Evolutionary conservation across 495 filamentous ascomycete species (phyloP).

Genomic region (Corynascus novoguineensis): DNA sequence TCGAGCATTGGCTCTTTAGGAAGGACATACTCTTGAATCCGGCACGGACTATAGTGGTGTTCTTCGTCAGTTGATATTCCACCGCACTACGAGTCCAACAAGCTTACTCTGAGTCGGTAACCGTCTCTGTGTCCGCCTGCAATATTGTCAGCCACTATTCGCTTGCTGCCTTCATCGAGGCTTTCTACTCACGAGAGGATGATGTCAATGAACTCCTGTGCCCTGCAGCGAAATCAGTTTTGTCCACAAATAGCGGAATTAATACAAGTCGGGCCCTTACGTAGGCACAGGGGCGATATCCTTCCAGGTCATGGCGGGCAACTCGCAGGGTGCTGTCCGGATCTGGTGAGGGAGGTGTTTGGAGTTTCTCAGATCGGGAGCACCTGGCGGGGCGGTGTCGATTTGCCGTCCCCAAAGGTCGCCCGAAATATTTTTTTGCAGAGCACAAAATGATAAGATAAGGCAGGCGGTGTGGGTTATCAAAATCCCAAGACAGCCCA

Average conservation of each 20-base stretch:
- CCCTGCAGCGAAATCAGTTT: constrained; percentile 19
- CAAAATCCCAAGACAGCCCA: background rate
- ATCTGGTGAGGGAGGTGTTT: constrained; percentile 10
- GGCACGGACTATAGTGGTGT: constrained; percentile 53
- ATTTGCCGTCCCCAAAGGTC: constrained; percentile 13
- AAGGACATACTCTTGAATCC: constrained; percentile 72
- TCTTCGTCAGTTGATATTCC: constrained; percentile 17
- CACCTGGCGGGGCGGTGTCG: constrained; percentile 27
- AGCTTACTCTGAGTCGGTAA: constrained; percentile 76
- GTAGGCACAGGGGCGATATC: constrained; percentile 86
- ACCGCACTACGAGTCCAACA: background rate
- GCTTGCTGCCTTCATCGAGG: background rate
- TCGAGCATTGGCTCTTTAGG: background rate
- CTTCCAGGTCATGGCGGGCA: constrained; percentile 48
- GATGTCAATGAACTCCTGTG: constrained; percentile 91
- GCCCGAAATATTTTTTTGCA: constrained; percentile 32
- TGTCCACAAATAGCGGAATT: background rate
- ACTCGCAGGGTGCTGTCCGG: constrained; percentile 12
- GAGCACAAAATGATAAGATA: constrained; percentile 30
- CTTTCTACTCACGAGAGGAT: constrained; percentile 53
- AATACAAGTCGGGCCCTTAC: constrained; percentile 34
- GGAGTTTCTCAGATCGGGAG: constrained; percentile 9
- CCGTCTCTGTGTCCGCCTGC: constrained; percentile 82
- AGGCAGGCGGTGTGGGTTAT: constrained; percentile 17
- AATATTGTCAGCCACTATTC: constrained; percentile 9